phyloP scores from a whole-genome alignment of 2,329 filamentous ascomycete genomes.

The Ophiostoma angusticollis region DNA sequence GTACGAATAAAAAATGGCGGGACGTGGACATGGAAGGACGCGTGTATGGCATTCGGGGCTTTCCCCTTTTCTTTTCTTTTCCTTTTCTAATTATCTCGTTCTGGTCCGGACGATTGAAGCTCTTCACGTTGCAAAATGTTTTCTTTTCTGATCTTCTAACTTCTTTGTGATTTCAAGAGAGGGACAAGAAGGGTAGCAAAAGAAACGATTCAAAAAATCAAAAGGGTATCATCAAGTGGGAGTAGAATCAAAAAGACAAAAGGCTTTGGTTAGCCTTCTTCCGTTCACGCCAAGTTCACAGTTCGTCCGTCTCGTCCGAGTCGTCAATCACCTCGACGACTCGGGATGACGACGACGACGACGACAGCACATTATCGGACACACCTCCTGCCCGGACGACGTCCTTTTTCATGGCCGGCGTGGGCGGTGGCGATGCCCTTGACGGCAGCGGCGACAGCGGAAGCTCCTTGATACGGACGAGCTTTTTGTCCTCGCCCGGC shows the following conservation, averaged over 20 bases:
- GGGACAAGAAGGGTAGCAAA: neutral
- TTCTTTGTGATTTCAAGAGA: too few relatives aligned
- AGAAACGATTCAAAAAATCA: neutral
- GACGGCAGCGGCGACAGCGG: too few relatives aligned
- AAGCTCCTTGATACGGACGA: too few relatives aligned
- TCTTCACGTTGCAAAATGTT: neutral
- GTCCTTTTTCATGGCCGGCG: neutral
- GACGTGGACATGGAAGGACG: too few relatives aligned
- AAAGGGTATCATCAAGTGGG: slow-evolving; percentile 11
- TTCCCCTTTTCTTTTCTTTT: neutral
- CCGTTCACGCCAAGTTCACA: slow-evolving; percentile 2
- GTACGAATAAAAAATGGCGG: too few relatives aligned
- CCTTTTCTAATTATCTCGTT: too few relatives aligned
- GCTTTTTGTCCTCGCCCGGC: too few relatives aligned
- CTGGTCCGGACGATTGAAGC: too few relatives aligned
- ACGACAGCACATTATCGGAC: neutral
- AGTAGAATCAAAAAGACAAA: too few relatives aligned
- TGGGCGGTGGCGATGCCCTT: too few relatives aligned
- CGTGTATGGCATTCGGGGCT: neutral
- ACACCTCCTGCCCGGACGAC: neutral
- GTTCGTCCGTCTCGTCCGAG: slow-evolving; percentile 12
- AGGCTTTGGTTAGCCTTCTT: too few relatives aligned
- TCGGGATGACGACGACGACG: neutral
- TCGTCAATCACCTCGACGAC: slow-evolving; percentile 4
- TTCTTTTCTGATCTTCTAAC: too few relatives aligned